phyloP scores from a whole-genome alignment of 768 basidiomycete species.

The Kwoniella heveanensis region DNA sequence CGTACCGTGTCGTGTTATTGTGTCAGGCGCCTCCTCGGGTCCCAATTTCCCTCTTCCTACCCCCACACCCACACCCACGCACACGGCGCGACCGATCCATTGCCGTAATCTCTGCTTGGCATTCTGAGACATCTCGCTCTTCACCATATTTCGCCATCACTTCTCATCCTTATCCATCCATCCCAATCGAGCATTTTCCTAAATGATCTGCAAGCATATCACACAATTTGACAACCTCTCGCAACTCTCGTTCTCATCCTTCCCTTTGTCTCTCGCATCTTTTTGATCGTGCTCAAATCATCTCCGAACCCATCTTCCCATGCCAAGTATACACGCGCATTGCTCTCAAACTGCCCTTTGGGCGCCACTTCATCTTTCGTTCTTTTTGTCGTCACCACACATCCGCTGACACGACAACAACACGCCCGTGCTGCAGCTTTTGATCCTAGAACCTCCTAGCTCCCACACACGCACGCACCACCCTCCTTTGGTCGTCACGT shows the following conservation, averaged over 20 bases:
- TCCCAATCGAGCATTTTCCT: neutral
- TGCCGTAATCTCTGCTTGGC: neutral
- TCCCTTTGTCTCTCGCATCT: neutral
- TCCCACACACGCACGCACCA: neutral
- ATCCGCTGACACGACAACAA: neutral
- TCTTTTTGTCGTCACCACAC: neutral
- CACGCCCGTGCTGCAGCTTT: neutral
- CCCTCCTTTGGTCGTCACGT: slow-evolving; percentile 1
- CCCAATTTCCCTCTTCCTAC: neutral
- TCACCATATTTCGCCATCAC: neutral
- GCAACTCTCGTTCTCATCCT: no score
- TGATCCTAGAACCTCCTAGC: neutral
- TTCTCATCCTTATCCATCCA: neutral
- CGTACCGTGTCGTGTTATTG: neutral
- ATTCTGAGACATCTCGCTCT: neutral
- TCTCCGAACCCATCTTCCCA: neutral
- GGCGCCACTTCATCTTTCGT: neutral
- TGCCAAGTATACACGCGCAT: no score
- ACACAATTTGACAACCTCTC: neutral
- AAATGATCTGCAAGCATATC: neutral
- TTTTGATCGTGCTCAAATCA: neutral
- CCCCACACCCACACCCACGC: no score
- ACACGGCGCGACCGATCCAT: no score
- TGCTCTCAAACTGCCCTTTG: no score
- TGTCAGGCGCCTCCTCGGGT: neutral